Base-by-base conservation (phyloP, 148 eudicot species). In the Vaccinium corymbosum region DNA sequence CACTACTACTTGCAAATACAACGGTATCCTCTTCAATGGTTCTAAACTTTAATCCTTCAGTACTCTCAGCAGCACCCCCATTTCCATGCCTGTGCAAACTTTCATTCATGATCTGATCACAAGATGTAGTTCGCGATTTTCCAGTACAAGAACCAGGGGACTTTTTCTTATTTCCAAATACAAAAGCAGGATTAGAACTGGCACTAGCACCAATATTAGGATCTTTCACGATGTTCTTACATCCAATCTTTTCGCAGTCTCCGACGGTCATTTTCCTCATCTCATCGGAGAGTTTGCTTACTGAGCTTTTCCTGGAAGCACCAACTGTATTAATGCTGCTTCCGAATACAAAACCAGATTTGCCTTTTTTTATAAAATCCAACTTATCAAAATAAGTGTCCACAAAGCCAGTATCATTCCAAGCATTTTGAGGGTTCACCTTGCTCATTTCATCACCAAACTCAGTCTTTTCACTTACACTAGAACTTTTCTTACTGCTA, bases 231-330 rank as follows among this genome's bases (percentile, higher is more conserved):
- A 25, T 73, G 7, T 78, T 82, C 66, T 73, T 81, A 82, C 70
- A 78, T 77, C 59, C 81, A 87, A 53, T 86, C 78, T 84, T 79
- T 79, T 87, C 76, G 70, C 84, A 56, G 82, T 89, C 88, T 75
- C 86, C 85, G 50, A 93, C 90, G 7, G 88, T 88, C 85, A 92
- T 82, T 78, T 84, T 88, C 89, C 87, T 88, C 90, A 94, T 83
- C 71, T 87, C 94, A 84, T 93, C 86, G 12, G 88, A 89, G 20
- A 96, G 86, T 38, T 89, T 89, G 85, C n/a, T 85, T 74, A 84
- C 86, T 22, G 81, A 83, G 78, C 46, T 76, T 72, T 61, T 14
- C 35, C 75, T 61, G 51, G 78, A 80, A 68, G 70, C 81, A 80
- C 16, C 38, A 71, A 73, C 52, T 27, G 56, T 52, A 86, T 12